Base-by-base conservation (phyloP, 768 basidiomycete species). In the Wakefieldia striispora region DNA sequence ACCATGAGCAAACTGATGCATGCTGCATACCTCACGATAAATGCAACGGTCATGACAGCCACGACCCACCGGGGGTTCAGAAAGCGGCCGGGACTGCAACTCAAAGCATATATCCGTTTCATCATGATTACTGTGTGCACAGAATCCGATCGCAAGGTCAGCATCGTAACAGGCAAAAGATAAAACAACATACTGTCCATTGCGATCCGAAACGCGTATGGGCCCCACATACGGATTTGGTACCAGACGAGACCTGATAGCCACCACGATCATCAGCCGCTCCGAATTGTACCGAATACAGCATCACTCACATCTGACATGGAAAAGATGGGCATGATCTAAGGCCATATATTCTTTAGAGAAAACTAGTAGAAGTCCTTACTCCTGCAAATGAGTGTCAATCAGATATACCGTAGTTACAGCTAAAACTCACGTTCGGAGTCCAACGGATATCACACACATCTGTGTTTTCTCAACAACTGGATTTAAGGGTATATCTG, bases 111-210 rank as follows among this genome's bases (percentile, higher is more conserved):
- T 51, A 61, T 29, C 39, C 60, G 54, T 39, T 41, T 60, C 37
- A 61, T 60, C 60, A 61, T 49, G 41, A 61, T 55, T 10, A 53
- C 60, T 61, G 8, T 9, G 26, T 35, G 24, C 6, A 34, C 4
- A 12, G 6, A 10, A 7, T 60, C 10, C 52, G 40, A 29, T 6
- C 6, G 21, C 12, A 6, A 9, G 7, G 2, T n/a, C 7, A 24
- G 27, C 21, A 13, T 20, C 23, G 9, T 16, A 16, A 7, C n/a
- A 35, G 13, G 6, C 1, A 6, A 13, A 42, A 17, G 8, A 17
- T 4, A 4, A 29, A n/a, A 49, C 12, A 27, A 51, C 57, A 7
- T 40, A 60, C 60, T 47, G 39, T 61, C 60, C 56, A 58, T 53
- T 8, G 59, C 59, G 1, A 55, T 3, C 23, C 52, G 43, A 41